Evolutionary conservation across 441 rosid genomes (phyloP).

Genomic region (Arabidopsis lyrata): DNA sequence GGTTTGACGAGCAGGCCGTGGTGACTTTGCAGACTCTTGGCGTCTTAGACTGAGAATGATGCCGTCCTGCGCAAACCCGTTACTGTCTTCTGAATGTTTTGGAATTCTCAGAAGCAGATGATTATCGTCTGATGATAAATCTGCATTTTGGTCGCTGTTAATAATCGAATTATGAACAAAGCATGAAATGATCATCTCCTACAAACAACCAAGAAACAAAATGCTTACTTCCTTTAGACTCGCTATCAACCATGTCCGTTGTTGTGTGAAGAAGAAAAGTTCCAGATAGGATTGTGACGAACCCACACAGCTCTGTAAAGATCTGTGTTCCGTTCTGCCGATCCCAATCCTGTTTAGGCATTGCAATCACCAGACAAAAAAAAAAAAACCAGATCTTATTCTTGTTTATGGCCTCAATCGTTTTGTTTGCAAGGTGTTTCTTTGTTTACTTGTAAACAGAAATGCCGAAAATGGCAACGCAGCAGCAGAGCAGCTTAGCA

Average conservation of each 20-base stretch:
- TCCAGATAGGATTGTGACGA: constrained; percentile 62
- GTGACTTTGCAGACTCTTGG: constrained; percentile 47
- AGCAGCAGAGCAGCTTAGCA: not conserved
- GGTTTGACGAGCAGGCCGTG: constrained; percentile 40
- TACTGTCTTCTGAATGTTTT: constrained; percentile 51
- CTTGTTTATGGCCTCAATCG: not conserved
- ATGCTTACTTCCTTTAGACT: constrained; percentile 14
- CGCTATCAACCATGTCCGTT: constrained; percentile 60
- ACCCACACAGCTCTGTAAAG: constrained; percentile 61
- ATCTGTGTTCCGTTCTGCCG: constrained; percentile 61
- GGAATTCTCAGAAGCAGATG: constrained; percentile 44
- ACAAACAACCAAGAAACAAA: not conserved
- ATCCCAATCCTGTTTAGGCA: constrained; percentile 58
- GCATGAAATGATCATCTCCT: constrained; percentile 32
- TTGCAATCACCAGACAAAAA: constrained; percentile 1
- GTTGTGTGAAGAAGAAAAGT: constrained; percentile 64
- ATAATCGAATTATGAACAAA: not conserved
- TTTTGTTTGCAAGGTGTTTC: not conserved
- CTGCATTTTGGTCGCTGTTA: constrained; percentile 31
- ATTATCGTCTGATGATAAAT: constrained; percentile 43
- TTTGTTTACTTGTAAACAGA: not conserved
- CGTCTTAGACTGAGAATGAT: constrained; percentile 59
- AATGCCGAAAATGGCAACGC: not conserved
- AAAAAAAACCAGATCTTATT: not conserved
- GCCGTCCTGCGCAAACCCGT: constrained; percentile 49